Percentiles rank a stretch among this genome's conserved stretches.
These are phyloP conservation scores for Pythium monospermum DNA, from an alignment of 352 stramenopile genomes.

Conservation along the genomic window DNA sequence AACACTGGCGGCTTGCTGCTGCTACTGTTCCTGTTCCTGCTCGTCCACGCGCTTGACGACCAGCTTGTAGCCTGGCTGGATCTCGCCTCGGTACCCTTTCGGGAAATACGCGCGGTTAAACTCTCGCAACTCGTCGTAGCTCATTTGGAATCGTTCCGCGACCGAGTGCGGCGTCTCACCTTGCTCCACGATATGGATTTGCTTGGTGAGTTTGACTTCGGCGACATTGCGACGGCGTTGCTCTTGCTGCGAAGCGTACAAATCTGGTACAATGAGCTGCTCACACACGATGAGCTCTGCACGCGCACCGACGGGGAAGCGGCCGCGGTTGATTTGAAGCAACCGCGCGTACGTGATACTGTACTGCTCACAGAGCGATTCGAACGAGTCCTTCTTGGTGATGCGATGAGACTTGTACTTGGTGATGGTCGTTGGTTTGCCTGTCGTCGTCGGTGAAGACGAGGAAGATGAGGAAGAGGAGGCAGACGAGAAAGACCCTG, in stretches of 20 bases:
- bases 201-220: constrained; percentile 82
- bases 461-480: background rate
- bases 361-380: constrained; percentile 64
- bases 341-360: constrained; percentile 62
- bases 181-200: constrained; percentile 75
- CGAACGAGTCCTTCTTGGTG: constrained; percentile 50
- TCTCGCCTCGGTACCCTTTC: constrained; percentile 79
- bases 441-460: constrained; percentile 15
- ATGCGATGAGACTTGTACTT: constrained; percentile 73
- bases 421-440: constrained; percentile 37
- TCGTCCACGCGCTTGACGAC: constrained; percentile 63
- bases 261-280: constrained; percentile 71
- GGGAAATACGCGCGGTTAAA: constrained; percentile 85
- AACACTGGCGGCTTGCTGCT: too few species aligned
- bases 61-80: constrained; percentile 70
- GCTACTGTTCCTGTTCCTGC: constrained; percentile 22
- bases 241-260: constrained; percentile 44
- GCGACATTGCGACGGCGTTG: constrained; percentile 61
- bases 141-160: constrained; percentile 65
- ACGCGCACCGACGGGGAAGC: constrained; percentile 60
- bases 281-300: constrained; percentile 55
- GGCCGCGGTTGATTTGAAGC: constrained; percentile 72
- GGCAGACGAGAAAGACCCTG: background rate
- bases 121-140: constrained; percentile 80
- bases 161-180: constrained; percentile 71